Conservation (phyloP, 106 monocot species). For the Dioscorea dumetorum region DNA sequence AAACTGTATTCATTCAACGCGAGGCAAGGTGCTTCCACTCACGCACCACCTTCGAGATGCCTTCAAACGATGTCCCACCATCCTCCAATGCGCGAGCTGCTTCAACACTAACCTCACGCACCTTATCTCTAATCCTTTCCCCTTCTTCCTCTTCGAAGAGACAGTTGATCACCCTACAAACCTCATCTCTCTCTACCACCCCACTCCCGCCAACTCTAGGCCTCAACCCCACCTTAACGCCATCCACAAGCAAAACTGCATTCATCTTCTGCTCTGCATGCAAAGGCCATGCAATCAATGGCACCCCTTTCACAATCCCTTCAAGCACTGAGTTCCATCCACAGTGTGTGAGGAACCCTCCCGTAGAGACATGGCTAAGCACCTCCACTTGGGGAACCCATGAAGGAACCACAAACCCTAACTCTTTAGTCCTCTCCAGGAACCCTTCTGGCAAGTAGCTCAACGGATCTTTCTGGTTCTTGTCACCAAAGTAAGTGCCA, state of each 20-base stretch:
- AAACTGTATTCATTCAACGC: too few relatives aligned
- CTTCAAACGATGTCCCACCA: slow-evolving; percentile 16
- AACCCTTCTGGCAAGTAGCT: slow-evolving; percentile 2
- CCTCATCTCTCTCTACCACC: slow-evolving; percentile 11
- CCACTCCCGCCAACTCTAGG: slow-evolving; percentile 9
- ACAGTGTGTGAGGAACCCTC: slow-evolving; percentile 19
- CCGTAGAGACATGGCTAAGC: neutral
- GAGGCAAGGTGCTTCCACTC: slow-evolving; percentile 6
- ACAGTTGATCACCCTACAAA: slow-evolving; percentile 20
- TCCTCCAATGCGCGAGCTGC: slow-evolving; percentile 12
- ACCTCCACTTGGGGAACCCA: slow-evolving; percentile 4
- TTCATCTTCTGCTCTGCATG: slow-evolving; percentile 46
- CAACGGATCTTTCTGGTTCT: neutral
- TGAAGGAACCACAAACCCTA: neutral
- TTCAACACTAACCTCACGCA: slow-evolving; percentile 18
- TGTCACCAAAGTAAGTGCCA: slow-evolving; percentile 13
- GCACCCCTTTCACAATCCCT: slow-evolving; percentile 14
- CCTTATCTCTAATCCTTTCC: slow-evolving; percentile 14
- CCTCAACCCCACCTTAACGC: slow-evolving; percentile 17
- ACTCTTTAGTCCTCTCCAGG: slow-evolving; percentile 1
- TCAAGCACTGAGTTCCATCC: slow-evolving; percentile 29
- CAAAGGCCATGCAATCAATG: slow-evolving; percentile 47
- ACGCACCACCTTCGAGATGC: slow-evolving; percentile 1
- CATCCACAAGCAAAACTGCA: slow-evolving; percentile 30
- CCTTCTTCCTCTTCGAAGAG: slow-evolving; percentile 34